phyloP scores from a whole-genome alignment of 805 yeast species.

The Schwanniomyces vanrijiae region DNA sequence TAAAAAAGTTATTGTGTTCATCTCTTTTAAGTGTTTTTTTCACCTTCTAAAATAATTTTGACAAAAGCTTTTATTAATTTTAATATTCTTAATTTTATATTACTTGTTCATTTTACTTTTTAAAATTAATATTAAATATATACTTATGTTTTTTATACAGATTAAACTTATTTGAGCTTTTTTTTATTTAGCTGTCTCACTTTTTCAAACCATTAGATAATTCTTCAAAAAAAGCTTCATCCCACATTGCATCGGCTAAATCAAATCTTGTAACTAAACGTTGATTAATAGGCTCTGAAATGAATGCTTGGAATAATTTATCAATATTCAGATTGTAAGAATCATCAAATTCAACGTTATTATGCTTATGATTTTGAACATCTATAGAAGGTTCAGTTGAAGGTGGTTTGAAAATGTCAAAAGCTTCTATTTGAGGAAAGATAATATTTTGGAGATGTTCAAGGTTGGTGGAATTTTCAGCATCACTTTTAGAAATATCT shows the following conservation, averaged over 20 bases:
- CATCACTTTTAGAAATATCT: not conserved
- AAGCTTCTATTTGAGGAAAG: not conserved
- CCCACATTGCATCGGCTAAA: slow-evolving; percentile 10
- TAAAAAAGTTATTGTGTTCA: too few species aligned
- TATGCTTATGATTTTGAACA: not conserved
- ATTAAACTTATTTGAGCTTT: too few species aligned
- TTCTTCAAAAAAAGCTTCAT: slow-evolving; percentile 6
- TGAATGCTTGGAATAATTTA: slow-evolving; percentile 6
- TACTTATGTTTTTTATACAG: too few species aligned
- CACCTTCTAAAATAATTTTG: too few species aligned
- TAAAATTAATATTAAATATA: too few species aligned
- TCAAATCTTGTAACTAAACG: slow-evolving; percentile 7
- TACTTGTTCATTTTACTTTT: too few species aligned
- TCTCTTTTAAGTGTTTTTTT: too few species aligned
- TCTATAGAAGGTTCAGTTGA: not conserved
- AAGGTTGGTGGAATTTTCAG: not conserved
- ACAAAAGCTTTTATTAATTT: too few species aligned
- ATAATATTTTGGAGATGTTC: not conserved
- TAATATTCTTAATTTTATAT: too few species aligned
- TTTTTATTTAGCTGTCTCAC: not conserved
- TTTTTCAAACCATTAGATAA: not conserved
- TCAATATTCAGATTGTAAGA: slow-evolving; percentile 2
- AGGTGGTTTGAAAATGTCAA: too few species aligned
- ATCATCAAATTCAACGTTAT: not conserved
- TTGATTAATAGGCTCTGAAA: slow-evolving; percentile 7